Base-by-base conservation (phyloP, 768 basidiomycete species). In the Heimioporus sp. region DNA sequence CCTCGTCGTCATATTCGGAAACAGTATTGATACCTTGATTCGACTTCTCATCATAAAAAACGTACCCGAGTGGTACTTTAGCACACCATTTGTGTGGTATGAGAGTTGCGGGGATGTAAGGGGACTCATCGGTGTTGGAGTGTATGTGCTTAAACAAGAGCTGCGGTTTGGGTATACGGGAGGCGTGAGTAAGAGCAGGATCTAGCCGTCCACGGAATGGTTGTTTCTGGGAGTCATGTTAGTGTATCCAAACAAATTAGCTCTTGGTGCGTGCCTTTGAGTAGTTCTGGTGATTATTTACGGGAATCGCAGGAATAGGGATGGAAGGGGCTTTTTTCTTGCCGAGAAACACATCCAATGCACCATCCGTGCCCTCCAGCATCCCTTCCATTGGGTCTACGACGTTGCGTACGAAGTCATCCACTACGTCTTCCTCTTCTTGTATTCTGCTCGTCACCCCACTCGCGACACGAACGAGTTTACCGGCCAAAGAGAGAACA, bases 311-410 rank as follows among this genome's bases (percentile, higher is more conserved):
- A 44, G 86, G 81, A 38, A 89, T 70, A 12, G 75, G 73, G 44
- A 90, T 85, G 2, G 78, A 82, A 36, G 85, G 80, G 0, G 80
- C 74, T 68, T 87, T 92, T 48, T 76, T 82, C 54, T 79, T 74
- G 5, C 92, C 92, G 36, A 83, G 74, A 57, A 80, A 80, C 56
- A 88, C 82, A 62, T 98, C 96, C 35, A 99, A 69, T 56, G 82
- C 83, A 10, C 83, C 86, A 64, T 98, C 94, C 5, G 92, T 89
- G 47, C 83, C 78, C 70, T 98, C 97, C 52, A 97, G 69, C 47
- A 98, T 67, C 43, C 80, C 78, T 65, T 99, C 96, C 77, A 96
- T 81, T 0, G 82, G 74, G 63, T 93, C 91, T n/a, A 91, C 86
- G 2, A 96, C 78, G 19, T 82, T 68, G 16, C 81, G 75, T 57